phyloP scores from a whole-genome alignment of 1,284 basidiomycete species.

The Serendipita sp. region DNA sequence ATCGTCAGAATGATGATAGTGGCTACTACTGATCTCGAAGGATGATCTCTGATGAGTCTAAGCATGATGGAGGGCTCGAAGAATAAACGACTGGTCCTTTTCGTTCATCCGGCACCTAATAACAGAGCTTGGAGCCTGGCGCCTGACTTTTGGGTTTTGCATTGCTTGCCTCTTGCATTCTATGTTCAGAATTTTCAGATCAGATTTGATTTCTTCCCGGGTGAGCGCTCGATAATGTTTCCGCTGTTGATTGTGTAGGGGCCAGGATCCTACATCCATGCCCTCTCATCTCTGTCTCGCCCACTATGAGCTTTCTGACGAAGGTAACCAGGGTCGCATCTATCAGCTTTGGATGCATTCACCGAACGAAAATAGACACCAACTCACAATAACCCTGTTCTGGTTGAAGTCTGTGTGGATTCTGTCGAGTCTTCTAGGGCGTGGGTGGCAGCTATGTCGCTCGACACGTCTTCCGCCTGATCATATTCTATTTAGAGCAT shows the following conservation, averaged over 20 bases:
- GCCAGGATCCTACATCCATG: too few species aligned
- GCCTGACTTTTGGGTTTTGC: too few species aligned
- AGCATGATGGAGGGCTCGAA: background rate
- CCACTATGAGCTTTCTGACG: too few species aligned
- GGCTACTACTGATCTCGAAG: background rate
- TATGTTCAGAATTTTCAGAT: too few species aligned
- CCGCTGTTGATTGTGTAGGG: too few species aligned
- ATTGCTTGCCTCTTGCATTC: too few species aligned
- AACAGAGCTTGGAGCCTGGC: background rate
- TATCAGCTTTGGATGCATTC: background rate
- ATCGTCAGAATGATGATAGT: background rate
- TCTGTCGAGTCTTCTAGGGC: constrained; percentile 58
- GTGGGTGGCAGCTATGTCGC: constrained; percentile 28
- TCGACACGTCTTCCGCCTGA: constrained; percentile 6
- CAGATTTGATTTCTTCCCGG: too few species aligned
- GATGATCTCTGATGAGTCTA: background rate
- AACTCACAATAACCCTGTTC: background rate
- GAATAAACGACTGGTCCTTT: background rate
- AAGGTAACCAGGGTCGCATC: too few species aligned
- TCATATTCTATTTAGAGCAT: constrained; percentile 33
- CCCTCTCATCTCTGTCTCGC: too few species aligned
- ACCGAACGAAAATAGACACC: background rate
- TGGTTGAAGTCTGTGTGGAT: constrained; percentile 66
- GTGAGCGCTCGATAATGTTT: too few species aligned
- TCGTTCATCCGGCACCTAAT: background rate